A percentile compares a stretch with the other conserved stretches of the same genome.
Conservation (phyloP, 1,139 yeast genomes). For the Schwanniomyces etchellsii region DNA sequence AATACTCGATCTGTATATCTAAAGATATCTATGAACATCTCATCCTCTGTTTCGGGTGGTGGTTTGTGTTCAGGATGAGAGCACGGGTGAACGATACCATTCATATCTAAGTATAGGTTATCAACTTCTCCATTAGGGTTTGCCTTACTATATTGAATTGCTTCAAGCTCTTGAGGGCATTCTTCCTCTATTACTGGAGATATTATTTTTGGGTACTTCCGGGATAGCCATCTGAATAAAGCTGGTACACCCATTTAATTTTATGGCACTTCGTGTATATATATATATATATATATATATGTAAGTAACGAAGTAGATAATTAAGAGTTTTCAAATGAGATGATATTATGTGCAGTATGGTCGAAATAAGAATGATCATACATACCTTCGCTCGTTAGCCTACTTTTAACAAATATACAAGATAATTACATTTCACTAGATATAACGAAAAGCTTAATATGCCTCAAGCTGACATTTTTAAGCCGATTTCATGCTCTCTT, state of each 20-base stretch:
- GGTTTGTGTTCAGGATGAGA: conserved; percentile 94
- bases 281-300: too few relatives aligned
- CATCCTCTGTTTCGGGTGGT: conserved; percentile 91
- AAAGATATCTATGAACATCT: conserved; percentile 88
- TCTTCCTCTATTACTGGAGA: conserved; percentile 84
- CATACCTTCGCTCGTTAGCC: too few relatives aligned
- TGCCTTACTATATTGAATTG: conserved; percentile 64
- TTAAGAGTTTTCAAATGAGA: too few relatives aligned
- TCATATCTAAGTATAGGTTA: conserved; percentile 89
- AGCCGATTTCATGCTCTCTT: too few relatives aligned
- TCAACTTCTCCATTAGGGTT: conserved; percentile 96
- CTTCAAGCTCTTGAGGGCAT: conserved; percentile 42
- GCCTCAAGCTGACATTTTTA: too few relatives aligned
- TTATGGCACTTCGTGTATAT: too few relatives aligned
- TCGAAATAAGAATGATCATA: too few relatives aligned
- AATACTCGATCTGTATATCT: conserved; percentile 85
- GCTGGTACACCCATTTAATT: conserved; percentile 95
- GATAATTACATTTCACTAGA: too few relatives aligned
- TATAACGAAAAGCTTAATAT: too few relatives aligned
- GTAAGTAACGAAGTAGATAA: too few relatives aligned
- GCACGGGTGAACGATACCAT: conserved; percentile 97
- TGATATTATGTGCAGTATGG: too few relatives aligned
- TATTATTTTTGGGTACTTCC: conserved; percentile 90
- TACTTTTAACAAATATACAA: too few relatives aligned
- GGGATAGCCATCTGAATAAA: conserved; percentile 91